These are phyloP conservation scores for Syzygium malaccense DNA, from an alignment of 441 rosid species.

Conservation along the genomic window DNA sequence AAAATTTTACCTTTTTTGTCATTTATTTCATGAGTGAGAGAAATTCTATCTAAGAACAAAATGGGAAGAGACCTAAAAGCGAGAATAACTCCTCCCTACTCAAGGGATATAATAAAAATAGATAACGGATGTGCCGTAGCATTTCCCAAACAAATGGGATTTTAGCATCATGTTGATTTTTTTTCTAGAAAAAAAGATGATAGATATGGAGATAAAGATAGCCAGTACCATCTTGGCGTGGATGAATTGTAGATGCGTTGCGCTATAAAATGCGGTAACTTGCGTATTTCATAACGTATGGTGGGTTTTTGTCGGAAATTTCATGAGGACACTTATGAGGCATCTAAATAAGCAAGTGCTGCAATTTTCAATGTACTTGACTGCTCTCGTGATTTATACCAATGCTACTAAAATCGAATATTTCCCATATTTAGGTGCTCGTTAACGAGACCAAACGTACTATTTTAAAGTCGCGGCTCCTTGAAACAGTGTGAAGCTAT, in stretches of 20 bases:
- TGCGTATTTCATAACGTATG: background rate
- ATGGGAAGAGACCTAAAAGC: background rate
- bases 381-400: background rate
- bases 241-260: background rate
- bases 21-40: background rate
- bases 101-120: background rate
- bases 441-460: background rate
- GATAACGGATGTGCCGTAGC: background rate
- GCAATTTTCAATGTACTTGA: background rate
- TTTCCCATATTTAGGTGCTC: background rate
- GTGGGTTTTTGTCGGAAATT: background rate
- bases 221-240: background rate
- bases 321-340: background rate
- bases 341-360: background rate
- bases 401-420: background rate
- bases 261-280: background rate
- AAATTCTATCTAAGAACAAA: background rate
- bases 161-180: background rate
- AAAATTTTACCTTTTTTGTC: background rate
- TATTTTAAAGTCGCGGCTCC: background rate
- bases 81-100: background rate
- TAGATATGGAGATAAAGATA: background rate
- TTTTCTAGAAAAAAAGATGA: background rate
- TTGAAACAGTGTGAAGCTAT: background rate
- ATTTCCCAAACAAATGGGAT: background rate